These are phyloP conservation scores for Ascochyta rabiei DNA, from an alignment of 2,329 filamentous ascomycete species.

Conservation along the genomic window DNA sequence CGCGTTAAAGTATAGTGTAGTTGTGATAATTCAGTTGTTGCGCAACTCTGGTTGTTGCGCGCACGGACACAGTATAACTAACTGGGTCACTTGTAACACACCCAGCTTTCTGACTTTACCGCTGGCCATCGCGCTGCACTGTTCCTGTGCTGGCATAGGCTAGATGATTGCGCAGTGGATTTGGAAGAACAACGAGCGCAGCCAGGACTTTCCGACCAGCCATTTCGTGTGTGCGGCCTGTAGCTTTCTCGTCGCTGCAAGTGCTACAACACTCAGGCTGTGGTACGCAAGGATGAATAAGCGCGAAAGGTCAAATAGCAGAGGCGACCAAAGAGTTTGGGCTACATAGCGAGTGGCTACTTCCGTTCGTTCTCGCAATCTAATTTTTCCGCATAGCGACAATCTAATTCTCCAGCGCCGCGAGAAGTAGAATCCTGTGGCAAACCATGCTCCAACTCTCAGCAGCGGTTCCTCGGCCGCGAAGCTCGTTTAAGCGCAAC, in stretches of 20 bases:
- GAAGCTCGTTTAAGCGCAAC: too few species aligned
- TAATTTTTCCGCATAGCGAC: too few species aligned
- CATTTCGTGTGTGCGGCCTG: constrained; percentile 51
- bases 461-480: too few species aligned
- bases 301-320: constrained; percentile 20
- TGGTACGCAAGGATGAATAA: constrained; percentile 39
- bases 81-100: constrained; percentile 50
- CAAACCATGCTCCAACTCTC: too few species aligned
- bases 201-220: constrained; percentile 46
- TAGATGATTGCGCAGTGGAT: constrained; percentile 52
- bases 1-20: too few species aligned
- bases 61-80: too few species aligned
- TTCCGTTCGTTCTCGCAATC: too few species aligned
- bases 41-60: too few species aligned
- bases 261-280: constrained; percentile 33
- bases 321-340: constrained; percentile 31
- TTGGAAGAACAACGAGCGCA: constrained; percentile 42
- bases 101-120: constrained; percentile 47
- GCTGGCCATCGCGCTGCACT: constrained; percentile 48
- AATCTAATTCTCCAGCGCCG: too few species aligned
- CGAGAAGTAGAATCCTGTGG: too few species aligned
- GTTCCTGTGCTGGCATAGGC: constrained; percentile 46
- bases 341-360: not conserved
- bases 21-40: too few species aligned
- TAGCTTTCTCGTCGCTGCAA: constrained; percentile 39